Percentiles rank a stretch among this genome's conserved stretches.
Conservation (phyloP, 306 rosid genomes). For the Rosa chinensis region DNA sequence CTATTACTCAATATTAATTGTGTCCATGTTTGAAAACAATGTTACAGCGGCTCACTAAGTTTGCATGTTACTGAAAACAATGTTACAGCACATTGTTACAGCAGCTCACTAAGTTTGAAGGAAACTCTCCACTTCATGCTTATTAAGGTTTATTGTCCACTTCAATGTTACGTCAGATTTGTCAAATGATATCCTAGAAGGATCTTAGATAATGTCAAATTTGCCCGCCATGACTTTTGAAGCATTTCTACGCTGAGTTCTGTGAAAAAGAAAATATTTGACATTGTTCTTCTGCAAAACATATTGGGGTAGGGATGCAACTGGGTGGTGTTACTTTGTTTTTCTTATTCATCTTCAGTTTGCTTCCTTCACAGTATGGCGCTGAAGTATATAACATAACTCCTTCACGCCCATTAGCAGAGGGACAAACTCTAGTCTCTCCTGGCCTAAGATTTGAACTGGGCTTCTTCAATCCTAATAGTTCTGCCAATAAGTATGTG, state of each 20-base stretch:
- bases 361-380: neutral
- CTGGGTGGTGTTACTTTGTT: neutral
- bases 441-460: constrained; percentile 23
- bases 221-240: too few relatives aligned
- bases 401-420: constrained; percentile 1
- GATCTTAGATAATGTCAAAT: too few relatives aligned
- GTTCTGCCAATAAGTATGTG: neutral
- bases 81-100: too few relatives aligned
- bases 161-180: too few relatives aligned
- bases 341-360: neutral
- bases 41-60: too few relatives aligned
- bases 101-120: too few relatives aligned
- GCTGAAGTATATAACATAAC: constrained; percentile 17
- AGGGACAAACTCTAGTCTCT: constrained; percentile 15
- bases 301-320: neutral
- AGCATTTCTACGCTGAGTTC: neutral
- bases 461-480: constrained; percentile 40
- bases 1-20: too few relatives aligned
- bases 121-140: too few relatives aligned
- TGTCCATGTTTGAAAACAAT: too few relatives aligned
- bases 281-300: neutral
- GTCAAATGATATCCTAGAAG: too few relatives aligned
- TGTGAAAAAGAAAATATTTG: neutral
- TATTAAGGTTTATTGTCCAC: neutral
- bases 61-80: too few relatives aligned